These are phyloP conservation scores for Neckera pumila DNA, from an alignment of 225 moss, liverwort and hornwort genomes.

Conservation along the genomic window DNA sequence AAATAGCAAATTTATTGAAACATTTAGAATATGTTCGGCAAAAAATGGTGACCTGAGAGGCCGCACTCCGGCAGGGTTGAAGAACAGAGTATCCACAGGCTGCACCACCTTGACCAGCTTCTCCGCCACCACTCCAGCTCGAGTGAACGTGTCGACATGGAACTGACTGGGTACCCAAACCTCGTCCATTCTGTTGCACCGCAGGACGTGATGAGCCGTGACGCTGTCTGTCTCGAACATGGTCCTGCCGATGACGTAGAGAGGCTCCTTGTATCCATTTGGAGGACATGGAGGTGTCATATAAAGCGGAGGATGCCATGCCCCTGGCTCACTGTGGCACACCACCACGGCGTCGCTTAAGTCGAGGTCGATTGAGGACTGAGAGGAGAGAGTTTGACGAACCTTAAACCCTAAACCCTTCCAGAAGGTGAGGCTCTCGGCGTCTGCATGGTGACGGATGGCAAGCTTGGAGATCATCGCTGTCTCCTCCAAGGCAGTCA, in stretches of 20 bases:
- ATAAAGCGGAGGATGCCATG: constrained; percentile 51
- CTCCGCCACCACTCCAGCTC: constrained; percentile 16
- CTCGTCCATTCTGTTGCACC: constrained; percentile 58
- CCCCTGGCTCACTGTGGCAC: constrained; percentile 60
- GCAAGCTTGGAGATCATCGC: background rate
- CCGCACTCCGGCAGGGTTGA: constrained; percentile 16
- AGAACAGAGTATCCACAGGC: constrained; percentile 38
- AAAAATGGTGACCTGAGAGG: background rate
- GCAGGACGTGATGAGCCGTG: constrained; percentile 23
- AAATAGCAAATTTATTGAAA: background rate
- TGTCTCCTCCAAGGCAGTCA: constrained; percentile 2
- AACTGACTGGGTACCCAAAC: constrained; percentile 52
- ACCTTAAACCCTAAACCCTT: constrained; percentile 25
- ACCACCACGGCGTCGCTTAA: constrained; percentile 22
- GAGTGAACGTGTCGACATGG: constrained; percentile 28
- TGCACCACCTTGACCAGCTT: constrained; percentile 51
- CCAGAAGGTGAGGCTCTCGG: constrained; percentile 26
- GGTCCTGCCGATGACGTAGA: constrained; percentile 42
- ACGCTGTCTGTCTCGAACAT: constrained; percentile 61
- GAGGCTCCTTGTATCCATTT: constrained; percentile 25
- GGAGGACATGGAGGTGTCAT: constrained; percentile 52
- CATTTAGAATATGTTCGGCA: background rate
- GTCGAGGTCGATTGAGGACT: background rate
- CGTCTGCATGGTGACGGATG: constrained; percentile 33
- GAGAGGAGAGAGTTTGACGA: constrained; percentile 7